Evolutionary conservation across 2,329 filamentous ascomycete species (phyloP).

Genomic region (Colletotrichum sp.): DNA sequence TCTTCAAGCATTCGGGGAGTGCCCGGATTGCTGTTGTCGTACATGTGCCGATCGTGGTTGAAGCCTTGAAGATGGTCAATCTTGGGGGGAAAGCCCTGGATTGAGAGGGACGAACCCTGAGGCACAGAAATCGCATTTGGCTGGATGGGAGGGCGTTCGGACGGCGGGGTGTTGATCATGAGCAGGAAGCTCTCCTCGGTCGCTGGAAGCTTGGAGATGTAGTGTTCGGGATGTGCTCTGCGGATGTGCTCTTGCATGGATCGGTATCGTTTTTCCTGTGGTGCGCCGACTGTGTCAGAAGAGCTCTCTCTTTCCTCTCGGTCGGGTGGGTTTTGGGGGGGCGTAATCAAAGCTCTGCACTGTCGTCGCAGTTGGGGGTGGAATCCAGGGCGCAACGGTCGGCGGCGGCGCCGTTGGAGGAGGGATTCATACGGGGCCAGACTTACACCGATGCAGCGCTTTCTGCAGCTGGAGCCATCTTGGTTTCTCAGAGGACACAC

Average conservation of each 20-base stretch:
- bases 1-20: constrained; percentile 75
- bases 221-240: constrained; percentile 93
- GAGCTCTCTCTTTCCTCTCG: constrained; percentile 15
- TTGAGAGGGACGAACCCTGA: constrained; percentile 21
- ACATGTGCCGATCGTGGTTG: constrained; percentile 67
- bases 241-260: constrained; percentile 99
- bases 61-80: constrained; percentile 47
- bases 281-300: constrained; percentile 21
- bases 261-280: constrained; percentile 90
- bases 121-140: constrained; percentile 31
- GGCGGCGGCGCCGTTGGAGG: background rate
- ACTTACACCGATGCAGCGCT: constrained; percentile 98
- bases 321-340: background rate
- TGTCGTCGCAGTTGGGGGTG: background rate
- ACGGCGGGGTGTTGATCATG: constrained; percentile 92
- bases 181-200: constrained; percentile 97
- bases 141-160: constrained; percentile 34
- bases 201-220: constrained; percentile 96
- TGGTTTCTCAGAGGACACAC: constrained; percentile 95
- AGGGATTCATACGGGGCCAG: constrained; percentile 9
- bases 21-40: constrained; percentile 68
- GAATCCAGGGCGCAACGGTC: background rate
- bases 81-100: constrained; percentile 21
- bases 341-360: constrained; percentile 11
- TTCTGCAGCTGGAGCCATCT: constrained; percentile 95